Base-by-base conservation (phyloP, 257 asterid species). In the Nicotiana noctiflora region DNA sequence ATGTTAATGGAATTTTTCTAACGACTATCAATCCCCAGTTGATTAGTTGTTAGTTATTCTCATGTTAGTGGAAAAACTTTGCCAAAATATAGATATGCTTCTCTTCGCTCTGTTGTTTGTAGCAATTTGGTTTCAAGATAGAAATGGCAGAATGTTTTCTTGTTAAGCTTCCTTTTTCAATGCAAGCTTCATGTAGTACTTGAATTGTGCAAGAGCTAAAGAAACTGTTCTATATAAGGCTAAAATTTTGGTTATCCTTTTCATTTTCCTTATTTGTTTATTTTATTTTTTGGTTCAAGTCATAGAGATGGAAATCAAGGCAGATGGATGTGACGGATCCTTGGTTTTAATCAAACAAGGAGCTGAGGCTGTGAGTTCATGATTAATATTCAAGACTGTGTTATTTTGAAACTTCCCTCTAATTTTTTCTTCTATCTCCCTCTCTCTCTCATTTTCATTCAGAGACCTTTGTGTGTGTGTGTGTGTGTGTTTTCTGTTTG, bases 321-420 rank as follows among this genome's bases (percentile, higher is more conserved):
- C 79, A 31, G 91, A 88, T 23, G 90, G 83, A 52, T 77, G 62
- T n/a, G 91, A 89, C 65, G 86, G 88, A 55, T 85, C 93, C 56
- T 65, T 91, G 81, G 77, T 90, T 84, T 81, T 93, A 88, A 85
- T 93, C 62, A 91, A 93, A 90, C 97, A 91, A 79, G 98, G 98
- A 6, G 98, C 98, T 76, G 99, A 95, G 80, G 98, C 97, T 83
- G 99, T 93, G 89, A 92, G 98, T 90, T 83, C 34, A 19, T 6
- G 3, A 6, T 72, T 23, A 23, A 23, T 12, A 8, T 57, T 25
- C 25, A 23, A 13, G n/a, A 23, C 46, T 51, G 5, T 78, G 14
- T 67, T 53, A 6, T 44, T 44, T 9, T 52, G 31, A 17, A 32
- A 60, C 81, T 31, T 17, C 12, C 29, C 80, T 53, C 61, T 79